Evolutionary conservation across 805 yeast species (phyloP).

Genomic region (Barnettozyma vustinii): DNA sequence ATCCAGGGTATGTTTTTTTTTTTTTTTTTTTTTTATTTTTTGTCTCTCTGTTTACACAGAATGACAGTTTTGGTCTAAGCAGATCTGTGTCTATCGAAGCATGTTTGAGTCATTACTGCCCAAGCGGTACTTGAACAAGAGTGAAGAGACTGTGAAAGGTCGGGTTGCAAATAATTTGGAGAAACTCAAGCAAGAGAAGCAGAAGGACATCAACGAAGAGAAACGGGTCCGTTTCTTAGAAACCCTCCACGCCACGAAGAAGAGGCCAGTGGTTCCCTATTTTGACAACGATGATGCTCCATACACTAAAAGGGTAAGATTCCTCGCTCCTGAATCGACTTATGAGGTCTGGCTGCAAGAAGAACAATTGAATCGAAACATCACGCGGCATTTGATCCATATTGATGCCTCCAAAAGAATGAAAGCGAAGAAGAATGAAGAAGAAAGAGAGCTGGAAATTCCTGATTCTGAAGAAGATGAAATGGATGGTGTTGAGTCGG

Average conservation of each 20-base stretch:
- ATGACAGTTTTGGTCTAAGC: too few relatives aligned
- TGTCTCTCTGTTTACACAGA: neutral
- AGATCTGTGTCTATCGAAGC: neutral
- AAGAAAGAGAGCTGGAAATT: neutral
- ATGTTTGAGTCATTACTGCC: neutral
- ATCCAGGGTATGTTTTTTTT: neutral
- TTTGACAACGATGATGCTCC: neutral
- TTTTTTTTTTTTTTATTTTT: neutral
- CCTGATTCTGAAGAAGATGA: conserved; percentile 2
- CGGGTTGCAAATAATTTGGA: neutral
- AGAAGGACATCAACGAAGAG: neutral
- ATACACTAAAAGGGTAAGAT: conserved; percentile 1
- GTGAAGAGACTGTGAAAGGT: neutral
- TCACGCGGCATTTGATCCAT: conserved; percentile 1
- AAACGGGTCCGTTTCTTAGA: neutral
- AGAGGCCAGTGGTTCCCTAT: neutral
- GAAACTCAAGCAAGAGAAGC: neutral
- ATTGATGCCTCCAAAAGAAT: neutral
- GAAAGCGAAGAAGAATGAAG: neutral
- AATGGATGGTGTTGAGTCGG: conserved; percentile 14
- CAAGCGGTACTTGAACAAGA: neutral
- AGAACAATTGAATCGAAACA: conserved; percentile 9
- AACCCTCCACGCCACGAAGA: neutral
- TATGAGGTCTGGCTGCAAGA: conserved; percentile 23
- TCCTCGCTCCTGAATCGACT: conserved; percentile 16